These are phyloP conservation scores for Beauveria bassiana DNA, from an alignment of 2,329 filamentous ascomycete genomes.

Conservation along the genomic window DNA sequence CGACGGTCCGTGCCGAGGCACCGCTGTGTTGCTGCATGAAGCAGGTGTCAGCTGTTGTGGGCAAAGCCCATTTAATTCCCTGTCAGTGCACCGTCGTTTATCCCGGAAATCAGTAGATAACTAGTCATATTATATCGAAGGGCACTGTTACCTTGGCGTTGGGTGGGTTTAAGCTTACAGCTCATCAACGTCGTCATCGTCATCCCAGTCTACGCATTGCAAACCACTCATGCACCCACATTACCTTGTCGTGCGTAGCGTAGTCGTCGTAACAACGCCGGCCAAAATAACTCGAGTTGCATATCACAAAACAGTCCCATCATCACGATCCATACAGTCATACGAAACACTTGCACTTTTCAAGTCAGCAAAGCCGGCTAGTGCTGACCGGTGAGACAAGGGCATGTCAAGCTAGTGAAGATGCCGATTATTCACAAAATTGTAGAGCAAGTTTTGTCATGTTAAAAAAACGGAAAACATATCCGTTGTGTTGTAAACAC, in stretches of 20 bases:
- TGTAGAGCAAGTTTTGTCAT: too few species aligned
- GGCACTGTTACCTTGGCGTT: too few species aligned
- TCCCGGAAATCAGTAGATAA: too few species aligned
- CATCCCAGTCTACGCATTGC: conserved; percentile 16
- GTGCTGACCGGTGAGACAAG: too few species aligned
- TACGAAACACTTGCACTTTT: neutral
- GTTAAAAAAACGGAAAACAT: too few species aligned
- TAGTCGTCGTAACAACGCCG: conserved; percentile 22
- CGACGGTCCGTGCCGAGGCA: neutral
- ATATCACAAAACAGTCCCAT: conserved; percentile 20
- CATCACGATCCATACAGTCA: conserved; percentile 12
- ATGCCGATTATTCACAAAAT: too few species aligned
- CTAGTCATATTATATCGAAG: too few species aligned
- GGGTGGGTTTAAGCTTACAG: neutral
- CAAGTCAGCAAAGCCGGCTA: neutral
- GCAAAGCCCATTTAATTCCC: neutral
- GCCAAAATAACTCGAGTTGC: conserved; percentile 22
- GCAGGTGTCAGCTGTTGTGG: neutral
- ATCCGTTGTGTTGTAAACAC: too few species aligned
- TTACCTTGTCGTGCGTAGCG: conserved; percentile 14
- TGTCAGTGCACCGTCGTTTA: too few species aligned
- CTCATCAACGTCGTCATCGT: conserved; percentile 10
- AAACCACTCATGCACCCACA: conserved; percentile 20
- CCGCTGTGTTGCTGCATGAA: neutral
- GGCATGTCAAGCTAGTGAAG: too few species aligned